Evolutionary conservation across 306 rosid genomes (phyloP).

Genomic region (Gleditsia sinensis): DNA sequence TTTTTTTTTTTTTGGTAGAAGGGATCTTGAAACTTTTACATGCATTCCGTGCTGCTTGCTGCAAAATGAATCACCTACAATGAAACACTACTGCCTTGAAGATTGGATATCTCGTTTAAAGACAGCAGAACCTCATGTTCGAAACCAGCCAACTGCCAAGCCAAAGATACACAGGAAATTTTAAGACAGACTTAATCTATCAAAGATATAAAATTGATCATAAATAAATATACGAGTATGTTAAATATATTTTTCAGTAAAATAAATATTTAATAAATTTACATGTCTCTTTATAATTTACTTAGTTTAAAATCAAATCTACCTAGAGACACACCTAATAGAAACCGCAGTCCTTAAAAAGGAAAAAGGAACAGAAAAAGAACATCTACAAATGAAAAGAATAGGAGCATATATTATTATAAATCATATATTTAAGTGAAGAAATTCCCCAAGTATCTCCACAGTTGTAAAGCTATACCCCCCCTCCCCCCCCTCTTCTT

Average conservation of each 20-base stretch:
- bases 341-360: neutral
- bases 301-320: too few relatives aligned
- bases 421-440: conserved; percentile 39
- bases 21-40: neutral
- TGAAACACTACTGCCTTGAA: neutral
- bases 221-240: too few relatives aligned
- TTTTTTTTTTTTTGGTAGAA: too few relatives aligned
- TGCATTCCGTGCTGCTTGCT: neutral
- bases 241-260: too few relatives aligned
- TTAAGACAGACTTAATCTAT: too few relatives aligned
- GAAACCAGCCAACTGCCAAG: neutral
- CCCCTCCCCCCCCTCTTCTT: conserved; percentile 23
- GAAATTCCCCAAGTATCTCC: conserved; percentile 49
- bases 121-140: neutral
- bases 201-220: too few relatives aligned
- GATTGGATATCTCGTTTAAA: neutral
- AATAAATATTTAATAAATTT: too few relatives aligned
- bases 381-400: conserved; percentile 33
- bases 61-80: neutral
- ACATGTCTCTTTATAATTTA: too few relatives aligned
- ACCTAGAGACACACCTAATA: neutral
- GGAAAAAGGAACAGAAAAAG: conserved; percentile 10
- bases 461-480: conserved; percentile 43
- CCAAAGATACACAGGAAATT: neutral
- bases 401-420: conserved; percentile 40